Conservation (phyloP, 1,284 basidiomycete genomes). For the Rhizopogon parksii region DNA sequence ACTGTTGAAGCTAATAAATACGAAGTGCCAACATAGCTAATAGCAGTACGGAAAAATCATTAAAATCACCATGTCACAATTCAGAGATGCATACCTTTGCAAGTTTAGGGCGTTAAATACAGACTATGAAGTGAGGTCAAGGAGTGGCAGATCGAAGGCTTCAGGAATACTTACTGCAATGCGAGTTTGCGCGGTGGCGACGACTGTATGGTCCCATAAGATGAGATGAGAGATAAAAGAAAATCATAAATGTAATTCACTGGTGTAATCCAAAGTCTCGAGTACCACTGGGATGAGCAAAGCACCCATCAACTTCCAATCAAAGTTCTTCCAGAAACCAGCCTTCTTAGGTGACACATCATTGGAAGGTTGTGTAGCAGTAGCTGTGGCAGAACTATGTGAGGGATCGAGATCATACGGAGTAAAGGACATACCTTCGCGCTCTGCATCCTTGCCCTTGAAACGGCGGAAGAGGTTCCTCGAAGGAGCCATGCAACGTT, state of each 20-base stretch:
- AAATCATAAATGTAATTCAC: constrained; percentile 16
- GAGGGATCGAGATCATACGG: too few relatives aligned
- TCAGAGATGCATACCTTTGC: constrained; percentile 30
- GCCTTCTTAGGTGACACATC: neutral
- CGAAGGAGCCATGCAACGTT: neutral
- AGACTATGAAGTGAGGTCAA: constrained; percentile 27
- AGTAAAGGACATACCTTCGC: neutral
- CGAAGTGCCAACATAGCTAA: constrained; percentile 41
- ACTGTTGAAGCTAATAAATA: constrained; percentile 47
- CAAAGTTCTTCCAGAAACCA: constrained; percentile 21
- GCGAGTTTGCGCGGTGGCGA: constrained; percentile 46
- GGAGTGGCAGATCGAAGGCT: neutral
- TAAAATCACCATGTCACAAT: neutral
- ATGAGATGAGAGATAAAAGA: neutral
- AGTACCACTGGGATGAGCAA: constrained; percentile 25
- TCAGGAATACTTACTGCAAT: constrained; percentile 34
- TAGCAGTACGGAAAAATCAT: neutral
- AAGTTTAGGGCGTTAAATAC: constrained; percentile 39
- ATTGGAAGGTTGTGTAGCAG: neutral
- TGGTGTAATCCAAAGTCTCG: constrained; percentile 37
- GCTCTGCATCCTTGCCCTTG: neutral
- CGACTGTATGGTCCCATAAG: constrained; percentile 28
- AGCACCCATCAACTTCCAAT: constrained; percentile 26
- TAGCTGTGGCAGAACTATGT: neutral
- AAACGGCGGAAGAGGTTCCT: neutral